Base-by-base conservation (phyloP, 2,329 filamentous ascomycete genomes). In the Pseudocercospora vitis region DNA sequence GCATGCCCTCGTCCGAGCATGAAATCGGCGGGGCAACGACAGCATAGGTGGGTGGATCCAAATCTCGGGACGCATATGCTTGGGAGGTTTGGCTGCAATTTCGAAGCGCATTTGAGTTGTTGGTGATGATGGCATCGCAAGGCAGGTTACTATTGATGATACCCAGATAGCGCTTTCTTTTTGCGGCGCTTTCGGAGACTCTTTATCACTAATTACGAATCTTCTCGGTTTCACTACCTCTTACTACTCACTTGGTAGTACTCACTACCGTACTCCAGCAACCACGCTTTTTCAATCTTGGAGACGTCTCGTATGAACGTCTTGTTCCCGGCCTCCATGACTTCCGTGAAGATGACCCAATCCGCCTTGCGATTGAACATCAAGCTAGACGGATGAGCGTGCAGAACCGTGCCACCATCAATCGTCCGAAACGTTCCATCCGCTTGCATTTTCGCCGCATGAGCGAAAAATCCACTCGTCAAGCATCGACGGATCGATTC, bases 291-390 rank as follows among this genome's bases (percentile, higher is more conserved):
- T 69, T 96, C 89, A 64, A 97, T 88, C 75, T 89, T 94, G n/a
- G 86, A 94, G 55, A 97, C 77, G 71, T 97, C 92, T 51, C 90
- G 80, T 64, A 99, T 95, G 68, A 87, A 97, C 0, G 83, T 91
- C 78, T 97, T 97, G 59, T 82, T 83, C 7, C 87, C 84, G 3
- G 89, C 95, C 74, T 97, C 89, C 78, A 96, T 83, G 31, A 96
- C 84, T 73, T 96, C 92, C 65, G 95, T 88, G 68, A 96, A 99
- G 28, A 99, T 81, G 7, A 97, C 91, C 91, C 92, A 97, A 60
- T 96, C 91, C 8, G 90, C 90, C 75, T 95, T 96, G 52, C 91
- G 85, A 71, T 96, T 95, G 77, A 97, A 97, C 84, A 97, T 90
- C 62, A 97, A 74, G 32, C 88, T 95, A 67, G 84, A 95, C 0